Percentiles rank a stretch among this genome's conserved stretches.
Conservation (phyloP, 2,329 filamentous ascomycete genomes). For the Trichoderma pleuroti region DNA sequence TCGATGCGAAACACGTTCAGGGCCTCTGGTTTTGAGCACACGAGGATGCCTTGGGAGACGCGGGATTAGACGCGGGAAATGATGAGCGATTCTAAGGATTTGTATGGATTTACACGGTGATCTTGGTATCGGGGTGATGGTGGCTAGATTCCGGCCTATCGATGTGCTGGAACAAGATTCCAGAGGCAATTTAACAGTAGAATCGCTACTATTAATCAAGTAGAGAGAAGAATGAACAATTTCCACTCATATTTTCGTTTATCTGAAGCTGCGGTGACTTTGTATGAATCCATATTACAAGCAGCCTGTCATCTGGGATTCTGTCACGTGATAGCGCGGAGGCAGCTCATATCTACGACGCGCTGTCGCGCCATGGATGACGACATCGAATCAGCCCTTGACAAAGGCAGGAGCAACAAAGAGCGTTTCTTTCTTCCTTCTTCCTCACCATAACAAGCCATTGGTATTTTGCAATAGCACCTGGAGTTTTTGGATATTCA, state of each 20-base stretch:
- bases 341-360: slow-evolving; percentile 17
- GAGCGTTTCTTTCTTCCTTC: background rate
- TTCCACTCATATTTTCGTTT: background rate
- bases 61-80: background rate
- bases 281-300: background rate
- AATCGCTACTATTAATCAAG: background rate
- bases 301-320: accelerated
- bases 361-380: slow-evolving; percentile 28
- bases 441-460: background rate
- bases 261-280: background rate
- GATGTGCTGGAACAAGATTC: background rate
- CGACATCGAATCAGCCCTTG: slow-evolving; percentile 20
- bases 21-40: background rate
- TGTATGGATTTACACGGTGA: background rate
- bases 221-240: background rate
- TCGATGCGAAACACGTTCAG: background rate
- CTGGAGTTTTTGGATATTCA: background rate
- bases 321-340: slow-evolving; percentile 30
- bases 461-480: background rate
- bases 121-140: background rate
- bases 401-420: background rate
- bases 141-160: background rate
- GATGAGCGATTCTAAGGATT: background rate
- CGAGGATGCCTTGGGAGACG: background rate
- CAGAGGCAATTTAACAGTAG: background rate